Evolutionary conservation across 2,329 filamentous ascomycete genomes (phyloP), one percentile per base, ranked within the genome.

Genomic region (Aureobasidium zeae): DNA sequence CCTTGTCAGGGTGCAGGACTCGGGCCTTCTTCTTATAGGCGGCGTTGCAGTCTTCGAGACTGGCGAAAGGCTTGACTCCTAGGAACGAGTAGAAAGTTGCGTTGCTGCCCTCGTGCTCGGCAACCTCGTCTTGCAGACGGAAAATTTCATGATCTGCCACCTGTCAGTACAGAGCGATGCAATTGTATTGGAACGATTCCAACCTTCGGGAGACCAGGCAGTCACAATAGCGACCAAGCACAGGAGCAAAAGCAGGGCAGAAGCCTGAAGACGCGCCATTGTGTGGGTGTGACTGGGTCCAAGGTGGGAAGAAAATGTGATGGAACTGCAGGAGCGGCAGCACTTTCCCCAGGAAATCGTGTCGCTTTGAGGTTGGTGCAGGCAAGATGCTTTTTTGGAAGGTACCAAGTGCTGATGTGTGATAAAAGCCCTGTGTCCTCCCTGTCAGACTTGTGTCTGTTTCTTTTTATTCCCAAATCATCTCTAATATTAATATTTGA

Each of bases 61-160:
- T 82, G 48, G 87, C 89, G 47, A 73, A 73, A 48, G 78, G 70
- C 38, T 74, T 70, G 52, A 94, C 75, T 57, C 82, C 87, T 50
- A 98, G 72, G 66, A 94, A 91, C 60, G 93, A 71, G 76, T 98
- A 98, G 67, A 98, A 98, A 55, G 85, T 91, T 48, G 86, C 74
- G 50, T 84, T 81, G 39, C 71, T 57, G 46, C 91, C 87, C 63
- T 95, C 85, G 52, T 79, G 70, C 32, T 77, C 67, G 48, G 76
- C 69, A 45, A 98, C 76, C 62, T 96, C 91, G 67, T 95, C 87
- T 58, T 82, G 82, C 50, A 98, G 74, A 55, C 87, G 84, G 71
- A 98, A 98, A 69, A 98, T 96, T 68, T 98, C 91, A 61, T 93
- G 86, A 67, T 98, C 91, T 93, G 57, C 24, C 49, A 25, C 24